Base-by-base conservation (phyloP, 2,329 filamentous ascomycete species). In the Thielaviopsis ethacetica region DNA sequence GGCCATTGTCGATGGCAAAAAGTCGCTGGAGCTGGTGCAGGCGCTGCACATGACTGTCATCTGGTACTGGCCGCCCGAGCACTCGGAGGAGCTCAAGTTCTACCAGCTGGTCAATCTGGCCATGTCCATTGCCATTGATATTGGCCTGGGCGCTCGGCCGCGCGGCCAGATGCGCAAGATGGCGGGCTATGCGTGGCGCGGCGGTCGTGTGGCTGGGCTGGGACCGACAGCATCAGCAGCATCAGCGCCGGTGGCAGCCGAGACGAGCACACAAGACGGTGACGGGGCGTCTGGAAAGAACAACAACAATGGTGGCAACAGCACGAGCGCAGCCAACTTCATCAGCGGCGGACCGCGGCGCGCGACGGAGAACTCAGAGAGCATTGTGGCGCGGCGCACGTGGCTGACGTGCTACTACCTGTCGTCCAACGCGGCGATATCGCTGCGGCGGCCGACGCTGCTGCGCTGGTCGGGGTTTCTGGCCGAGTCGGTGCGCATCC, bases 1-100 rank as follows among this genome's bases (percentile, higher is more conserved):
- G 63, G 78, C 91, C 49, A 79, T 93, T 64, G 74, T 89, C 30
- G 79, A 80, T 6, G 88, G 87, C 13, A 83, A 89, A 65, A 95
- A 94, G 73, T 88, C 81, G 41, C 71, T 95, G 19, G 90, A 95
- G 69, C 74, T 95, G 6, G 81, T 94, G 9, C 90, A 95, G 71
- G 81, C 87, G 1, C 72, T 95, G 49, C 78, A 88, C 60, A 74
- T 95, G 3, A 76, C 82, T 6, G 82, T 84, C n/a, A 79, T 90
- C 21, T 95, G 89, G 87, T 94, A 95, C 68, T 83, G 83, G 68
- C 88, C 88, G 17, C 89, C 89, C 0, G 84, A 91, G 64, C 80
- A 86, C 65, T 87, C 87, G 61, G 88, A 94, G 66, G 86, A 93
- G 71, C 81, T 91, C 66, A 93, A 93, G 67, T 94, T 93, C 68